Evolutionary conservation across 352 stramenopile genomes (phyloP), one percentile per base, ranked within the genome.

Genomic region (Phytophthora sansomeana): DNA sequence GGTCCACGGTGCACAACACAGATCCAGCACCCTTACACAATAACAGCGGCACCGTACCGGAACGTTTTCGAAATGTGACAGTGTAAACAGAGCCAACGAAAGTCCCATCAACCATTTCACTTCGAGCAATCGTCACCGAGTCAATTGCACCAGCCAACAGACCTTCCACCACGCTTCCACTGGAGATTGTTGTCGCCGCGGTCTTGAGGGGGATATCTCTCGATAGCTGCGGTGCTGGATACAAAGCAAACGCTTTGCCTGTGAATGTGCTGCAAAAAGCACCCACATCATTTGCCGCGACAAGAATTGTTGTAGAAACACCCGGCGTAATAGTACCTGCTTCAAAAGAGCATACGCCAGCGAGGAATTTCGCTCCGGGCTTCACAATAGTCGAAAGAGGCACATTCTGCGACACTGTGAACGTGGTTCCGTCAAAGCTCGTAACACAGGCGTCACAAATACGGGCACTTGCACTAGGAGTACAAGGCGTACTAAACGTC

Each of bases 31-130:
- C 77, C 2, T 75, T 82, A 50, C 87, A 95, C 33, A 63, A 26
- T 14, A 95, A 19, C 3, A 91, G 11, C 0, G 87, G 84, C 4
- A 93, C 43, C 39, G 63, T 90, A 3, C 87, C 85, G 1, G 83
- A 87, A 1, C 83, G 77, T 46, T 82, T 81, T 0, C 66, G 58
- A 55, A 95, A 91, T 46, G 81, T 91, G 14, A 93, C 71, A 7
- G 61, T 72, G 58, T 95, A 95, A 1, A 80, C 49, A 0, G 76
- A 81, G 8, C 85, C 84, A 1, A 93, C 84, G 32, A 92, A 90
- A 1, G 28, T 64, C 1, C 2, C 17, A 0, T 72, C 74, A 7
- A 93, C 83, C n/a, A 68, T 50, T 21, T 80, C 50, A 0, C 56
- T 76, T 2, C 67, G 67, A 4, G 58, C 53, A 16, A 93, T 77